Evolutionary conservation across 352 stramenopile species (phyloP), one percentile per base, ranked within the genome.

Genomic region (Pythium chondricola): DNA sequence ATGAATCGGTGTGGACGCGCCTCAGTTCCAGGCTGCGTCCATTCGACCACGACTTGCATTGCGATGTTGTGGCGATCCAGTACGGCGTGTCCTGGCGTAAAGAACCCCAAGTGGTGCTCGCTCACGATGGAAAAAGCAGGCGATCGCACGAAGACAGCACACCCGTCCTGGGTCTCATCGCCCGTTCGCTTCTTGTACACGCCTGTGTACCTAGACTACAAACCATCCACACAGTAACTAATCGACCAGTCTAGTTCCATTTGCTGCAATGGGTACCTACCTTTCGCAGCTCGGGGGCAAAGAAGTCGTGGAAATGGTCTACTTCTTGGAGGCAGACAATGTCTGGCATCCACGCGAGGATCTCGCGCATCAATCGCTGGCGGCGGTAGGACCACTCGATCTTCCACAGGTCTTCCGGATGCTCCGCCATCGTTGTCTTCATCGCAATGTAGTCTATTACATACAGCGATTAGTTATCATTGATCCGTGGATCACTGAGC

Each of bases 301-400:
- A 88, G 37, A 81, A 88, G 48, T 84, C 69, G 13, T 73, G 67
- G 37, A 68, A 88, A 43, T 88, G 76, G 55, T 88, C 76, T 36
- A 85, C 76, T 52, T 88, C 76, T 42, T 88, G 76, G 35, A 88
- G 52, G 48, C 74, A 84, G 31, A 88, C 57, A 14, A 88, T 47
- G 38, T 83, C 43, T 8, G 73, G 60, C n/a, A 36, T 36, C 69
- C 63, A 79, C 30, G 43, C 33, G 16, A 79, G 6, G 33, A 88
- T 83, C 48, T 88, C 71, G 45, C 64, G 66, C 35, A 85, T 35
- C 29, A 88, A 47, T 0, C 67, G 63, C 14, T 52, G 49, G 24
- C 63, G 47, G 35, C 76, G 73, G 49, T 85, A 74, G 31, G 52
- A 43, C 75, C 75, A 85, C 61, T 81, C 56, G 53, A 74, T 81